Evolutionary conservation across 2,329 filamentous ascomycete genomes (phyloP).

Genomic region (Remersonia thermophila): DNA sequence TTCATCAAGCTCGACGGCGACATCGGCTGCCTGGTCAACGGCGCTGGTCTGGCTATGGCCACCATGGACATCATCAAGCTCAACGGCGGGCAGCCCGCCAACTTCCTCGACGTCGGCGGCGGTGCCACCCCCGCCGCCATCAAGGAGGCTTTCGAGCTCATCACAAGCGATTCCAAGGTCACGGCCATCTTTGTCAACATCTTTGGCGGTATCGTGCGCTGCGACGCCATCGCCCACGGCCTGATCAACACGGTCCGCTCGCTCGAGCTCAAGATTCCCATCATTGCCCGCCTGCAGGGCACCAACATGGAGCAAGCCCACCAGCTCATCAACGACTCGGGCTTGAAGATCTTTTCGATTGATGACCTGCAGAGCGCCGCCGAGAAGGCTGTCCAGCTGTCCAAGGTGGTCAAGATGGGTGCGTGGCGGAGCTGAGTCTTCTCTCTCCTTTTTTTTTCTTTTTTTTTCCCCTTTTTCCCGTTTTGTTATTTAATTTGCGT

Average conservation of each 20-base stretch:
- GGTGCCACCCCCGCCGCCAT: conserved; percentile 95
- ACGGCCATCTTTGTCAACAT: conserved; percentile 99
- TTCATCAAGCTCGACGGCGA: conserved; percentile 99
- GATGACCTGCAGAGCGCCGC: conserved; percentile 94
- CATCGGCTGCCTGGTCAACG: conserved; percentile 98
- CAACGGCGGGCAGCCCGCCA: conserved; percentile 88
- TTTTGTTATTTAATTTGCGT: conserved; percentile 10
- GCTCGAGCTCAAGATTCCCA: conserved; percentile 92
- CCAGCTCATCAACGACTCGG: conserved; percentile 88
- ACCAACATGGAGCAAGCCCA: conserved; percentile 96
- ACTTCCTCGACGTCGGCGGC: conserved; percentile 98
- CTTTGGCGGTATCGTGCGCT: conserved; percentile 96
- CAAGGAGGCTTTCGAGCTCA: conserved; percentile 94
- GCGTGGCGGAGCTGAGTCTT: conserved; percentile 27
- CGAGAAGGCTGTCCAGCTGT: conserved; percentile 97
- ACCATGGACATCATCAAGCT: conserved; percentile 99
- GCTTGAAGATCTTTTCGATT: conserved; percentile 99
- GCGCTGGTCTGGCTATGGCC: conserved; percentile 97
- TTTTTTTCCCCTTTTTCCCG: conserved; percentile 4
- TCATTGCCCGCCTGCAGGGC: conserved; percentile 93
- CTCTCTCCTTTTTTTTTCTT: conserved; percentile 2
- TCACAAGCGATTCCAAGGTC: conserved; percentile 96
- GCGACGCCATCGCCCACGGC: conserved; percentile 92
- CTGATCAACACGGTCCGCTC: conserved; percentile 88
- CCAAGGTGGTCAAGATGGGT: conserved; percentile 98